These are phyloP conservation scores for Lepiota subincarnata DNA, from an alignment of 768 basidiomycete species.

Conservation along the genomic window DNA sequence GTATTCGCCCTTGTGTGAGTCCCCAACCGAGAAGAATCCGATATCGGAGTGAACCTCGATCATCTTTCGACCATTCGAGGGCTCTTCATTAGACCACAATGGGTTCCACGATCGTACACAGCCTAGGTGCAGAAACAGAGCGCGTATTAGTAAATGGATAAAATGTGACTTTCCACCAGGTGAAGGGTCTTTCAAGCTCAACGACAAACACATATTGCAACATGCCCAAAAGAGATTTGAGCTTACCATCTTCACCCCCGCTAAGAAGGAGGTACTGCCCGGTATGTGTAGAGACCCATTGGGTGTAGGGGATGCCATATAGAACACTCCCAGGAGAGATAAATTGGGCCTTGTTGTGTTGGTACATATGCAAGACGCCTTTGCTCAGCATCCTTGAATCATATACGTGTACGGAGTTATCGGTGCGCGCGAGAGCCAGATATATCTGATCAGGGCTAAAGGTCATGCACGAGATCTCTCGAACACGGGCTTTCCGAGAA, in stretches of 20 bases:
- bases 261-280: slow-evolving; percentile 4
- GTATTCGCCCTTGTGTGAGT: slow-evolving; percentile 46
- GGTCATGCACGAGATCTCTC: slow-evolving; percentile 42
- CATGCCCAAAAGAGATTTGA: neutral
- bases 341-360: slow-evolving; percentile 29
- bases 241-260: slow-evolving; percentile 11
- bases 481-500: slow-evolving; percentile 10
- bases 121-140: slow-evolving; percentile 33
- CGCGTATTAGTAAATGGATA: slow-evolving; percentile 6
- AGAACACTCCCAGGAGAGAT: neutral
- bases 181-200: neutral
- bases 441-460: slow-evolving; percentile 62
- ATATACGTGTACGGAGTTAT: slow-evolving; percentile 59
- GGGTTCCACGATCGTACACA: slow-evolving; percentile 70
- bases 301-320: slow-evolving; percentile 1
- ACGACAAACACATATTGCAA: neutral
- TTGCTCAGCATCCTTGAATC: slow-evolving; percentile 49
- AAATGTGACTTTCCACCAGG: neutral
- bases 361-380: slow-evolving; percentile 44
- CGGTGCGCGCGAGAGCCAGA: slow-evolving; percentile 55
- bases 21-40: slow-evolving; percentile 55
- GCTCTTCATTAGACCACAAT: slow-evolving; percentile 30
- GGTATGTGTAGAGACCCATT: slow-evolving; percentile 7
- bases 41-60: slow-evolving; percentile 56
- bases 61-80: slow-evolving; percentile 43